Evolutionary conservation across 1,139 yeast genomes (phyloP).

Genomic region (Yamadazyma jaroonii): DNA sequence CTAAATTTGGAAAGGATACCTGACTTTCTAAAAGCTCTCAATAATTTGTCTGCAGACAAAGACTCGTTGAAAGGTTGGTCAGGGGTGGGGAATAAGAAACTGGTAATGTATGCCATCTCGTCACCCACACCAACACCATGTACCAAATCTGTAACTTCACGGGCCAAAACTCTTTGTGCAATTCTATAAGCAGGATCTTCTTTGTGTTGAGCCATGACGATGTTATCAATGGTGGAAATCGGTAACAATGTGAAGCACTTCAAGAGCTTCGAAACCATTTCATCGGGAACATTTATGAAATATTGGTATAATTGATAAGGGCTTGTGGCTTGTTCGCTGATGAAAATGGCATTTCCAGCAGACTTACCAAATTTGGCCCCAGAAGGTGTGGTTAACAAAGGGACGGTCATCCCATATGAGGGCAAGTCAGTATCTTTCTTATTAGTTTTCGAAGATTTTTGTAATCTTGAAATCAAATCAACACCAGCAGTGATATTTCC

Average conservation of each 20-base stretch:
- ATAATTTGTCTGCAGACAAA: constrained; percentile 50
- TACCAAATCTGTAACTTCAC: constrained; percentile 80
- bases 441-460: constrained; percentile 19
- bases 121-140: constrained; percentile 81
- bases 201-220: constrained; percentile 50
- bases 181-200: constrained; percentile 58
- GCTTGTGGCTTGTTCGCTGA: constrained; percentile 67
- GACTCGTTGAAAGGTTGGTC: constrained; percentile 48
- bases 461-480: constrained; percentile 73
- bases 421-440: constrained; percentile 15
- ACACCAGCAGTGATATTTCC: constrained; percentile 97
- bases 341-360: constrained; percentile 94
- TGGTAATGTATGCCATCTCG: constrained; percentile 60
- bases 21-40: constrained; percentile 60
- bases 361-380: constrained; percentile 97
- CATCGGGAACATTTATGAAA: constrained; percentile 78
- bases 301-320: constrained; percentile 86
- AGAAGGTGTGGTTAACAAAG: constrained; percentile 79
- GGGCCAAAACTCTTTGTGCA: constrained; percentile 77
- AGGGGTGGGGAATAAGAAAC: constrained; percentile 62
- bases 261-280: constrained; percentile 65
- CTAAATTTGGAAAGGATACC: constrained; percentile 50
- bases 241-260: constrained; percentile 82
- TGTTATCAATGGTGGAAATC: constrained; percentile 48
- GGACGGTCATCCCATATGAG: constrained; percentile 83